Conservation (phyloP, 164 flowering plant species). For the Macadamia tetraphylla region DNA sequence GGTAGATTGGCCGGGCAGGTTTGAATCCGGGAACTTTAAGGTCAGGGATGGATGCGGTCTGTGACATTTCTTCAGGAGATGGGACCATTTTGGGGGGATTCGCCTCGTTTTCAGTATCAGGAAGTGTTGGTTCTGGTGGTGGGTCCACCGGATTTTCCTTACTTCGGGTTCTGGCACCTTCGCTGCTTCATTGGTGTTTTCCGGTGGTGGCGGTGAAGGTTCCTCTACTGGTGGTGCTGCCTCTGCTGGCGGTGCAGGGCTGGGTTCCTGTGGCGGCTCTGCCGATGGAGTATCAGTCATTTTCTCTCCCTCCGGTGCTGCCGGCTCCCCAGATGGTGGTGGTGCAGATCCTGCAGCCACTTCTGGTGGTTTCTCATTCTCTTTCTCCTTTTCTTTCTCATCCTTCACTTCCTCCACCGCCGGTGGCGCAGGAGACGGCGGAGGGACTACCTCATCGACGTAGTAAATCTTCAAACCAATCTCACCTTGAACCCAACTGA, state of each 20-base stretch:
- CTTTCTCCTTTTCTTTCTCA: not conserved
- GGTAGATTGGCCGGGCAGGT: constrained; percentile 32
- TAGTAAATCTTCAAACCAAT: constrained; percentile 74
- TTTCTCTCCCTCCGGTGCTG: not conserved
- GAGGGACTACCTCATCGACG: constrained; percentile 32
- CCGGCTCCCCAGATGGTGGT: not conserved
- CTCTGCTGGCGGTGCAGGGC: not conserved
- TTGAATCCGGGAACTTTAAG: constrained; percentile 21
- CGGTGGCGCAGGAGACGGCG: constrained; percentile 18
- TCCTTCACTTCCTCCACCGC: constrained; percentile 3
- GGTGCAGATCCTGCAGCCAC: not conserved
- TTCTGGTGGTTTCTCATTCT: constrained; percentile 2
- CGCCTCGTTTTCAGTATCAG: constrained; percentile 4
- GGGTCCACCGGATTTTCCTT: constrained; percentile 9
- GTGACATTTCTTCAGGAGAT: constrained; percentile 20
- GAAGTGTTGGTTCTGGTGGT: constrained; percentile 2
- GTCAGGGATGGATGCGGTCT: constrained; percentile 23
- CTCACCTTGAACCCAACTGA: constrained; percentile 74
- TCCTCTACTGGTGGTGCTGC: not conserved
- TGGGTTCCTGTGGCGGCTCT: constrained; percentile 2
- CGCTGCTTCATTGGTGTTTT: constrained; percentile 6
- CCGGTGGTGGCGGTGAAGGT: constrained; percentile 6
- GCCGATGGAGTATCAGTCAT: constrained; percentile 5
- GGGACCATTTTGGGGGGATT: constrained; percentile 9
- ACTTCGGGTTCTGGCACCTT: constrained; percentile 11